Evolutionary conservation across 2,329 filamentous ascomycete genomes (phyloP).

Genomic region (Phoma sp.): DNA sequence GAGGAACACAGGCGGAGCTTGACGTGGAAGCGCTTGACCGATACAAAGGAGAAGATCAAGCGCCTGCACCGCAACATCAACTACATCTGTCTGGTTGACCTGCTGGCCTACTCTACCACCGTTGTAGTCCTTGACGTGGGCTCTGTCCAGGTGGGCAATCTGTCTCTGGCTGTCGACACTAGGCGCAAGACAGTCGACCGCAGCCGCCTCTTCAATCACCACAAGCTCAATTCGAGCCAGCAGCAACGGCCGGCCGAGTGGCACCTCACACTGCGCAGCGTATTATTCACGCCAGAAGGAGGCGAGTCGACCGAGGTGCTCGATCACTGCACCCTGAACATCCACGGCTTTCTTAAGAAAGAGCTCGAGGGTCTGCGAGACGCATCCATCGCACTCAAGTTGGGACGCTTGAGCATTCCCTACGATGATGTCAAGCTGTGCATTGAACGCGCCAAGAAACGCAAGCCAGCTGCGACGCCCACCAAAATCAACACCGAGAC

Average conservation of each 20-base stretch:
- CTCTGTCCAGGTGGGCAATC: slow-evolving; percentile 80
- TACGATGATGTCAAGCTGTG: slow-evolving; percentile 82
- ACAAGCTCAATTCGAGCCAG: slow-evolving; percentile 55
- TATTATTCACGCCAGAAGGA: slow-evolving; percentile 87
- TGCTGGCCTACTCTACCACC: slow-evolving; percentile 81
- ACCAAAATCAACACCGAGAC: slow-evolving; percentile 28
- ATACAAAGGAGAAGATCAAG: slow-evolving; percentile 85
- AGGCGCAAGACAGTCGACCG: slow-evolving; percentile 89
- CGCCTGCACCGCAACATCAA: slow-evolving; percentile 82
- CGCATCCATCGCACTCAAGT: slow-evolving; percentile 86
- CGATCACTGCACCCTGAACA: slow-evolving; percentile 85
- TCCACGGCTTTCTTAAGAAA: slow-evolving; percentile 89
- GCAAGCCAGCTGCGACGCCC: slow-evolving; percentile 41
- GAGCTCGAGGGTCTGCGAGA: slow-evolving; percentile 87
- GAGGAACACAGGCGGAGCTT: slow-evolving; percentile 48
- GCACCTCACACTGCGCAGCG: slow-evolving; percentile 84
- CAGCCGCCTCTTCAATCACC: slow-evolving; percentile 83
- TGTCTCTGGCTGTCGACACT: slow-evolving; percentile 89
- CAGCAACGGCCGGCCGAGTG: slow-evolving; percentile 84
- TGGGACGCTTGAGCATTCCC: slow-evolving; percentile 88
- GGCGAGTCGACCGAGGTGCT: slow-evolving; percentile 85
- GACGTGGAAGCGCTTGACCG: slow-evolving; percentile 80
- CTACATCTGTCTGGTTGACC: slow-evolving; percentile 87
- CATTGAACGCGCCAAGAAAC: slow-evolving; percentile 59
- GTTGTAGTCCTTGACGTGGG: slow-evolving; percentile 82